Base-by-base conservation (phyloP, 306 rosid genomes). In the Begonia fuchsioides region DNA sequence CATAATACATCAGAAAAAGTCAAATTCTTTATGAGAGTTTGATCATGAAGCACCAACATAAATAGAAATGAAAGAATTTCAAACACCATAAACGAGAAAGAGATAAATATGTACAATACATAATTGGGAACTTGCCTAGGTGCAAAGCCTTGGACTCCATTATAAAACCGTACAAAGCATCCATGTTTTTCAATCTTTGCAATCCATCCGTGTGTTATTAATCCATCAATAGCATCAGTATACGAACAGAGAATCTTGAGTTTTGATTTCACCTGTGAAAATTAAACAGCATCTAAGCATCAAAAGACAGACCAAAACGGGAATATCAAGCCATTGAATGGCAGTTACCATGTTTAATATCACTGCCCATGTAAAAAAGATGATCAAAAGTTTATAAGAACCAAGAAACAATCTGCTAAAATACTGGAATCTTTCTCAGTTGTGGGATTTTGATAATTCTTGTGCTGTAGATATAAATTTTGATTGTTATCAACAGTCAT, bases 161-260 rank as follows among this genome's bases (percentile, higher is more conserved):
- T 90, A 67, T 81, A 90, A 63, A 90, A 90, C 26, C 81, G 90
- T 56, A 85, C 81, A 76, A 72, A 75, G 76, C 95, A 90, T 46
- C 98, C 95, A 72, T 77, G 85, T 44, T 52, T 72, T 70, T 81
- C 98, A 32, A 90, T 84, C 79, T 76, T 90, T 58, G 95, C 66
- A 67, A 90, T 76, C 98, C 98, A 90, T 54, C 98, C 98, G 73
- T 90, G 98, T 43, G 87, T 77, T 64, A 90, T 66, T 63, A 85
- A 69, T 59, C 95, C 94, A 43, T 70, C 92, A 48, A 74, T 57
- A 41, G 84, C 95, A 60, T 90, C 94, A 48, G 68, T 54, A 63
- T 76, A 85, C 18, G 98, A 85, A 71, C 87, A 70, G 55, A 90
- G 68, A 71, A 85, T 77, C 56, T 59, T 74, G 48, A 72, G 82